Conservation (phyloP, 2,329 filamentous ascomycete genomes). For the Aspergillus caelatus region DNA sequence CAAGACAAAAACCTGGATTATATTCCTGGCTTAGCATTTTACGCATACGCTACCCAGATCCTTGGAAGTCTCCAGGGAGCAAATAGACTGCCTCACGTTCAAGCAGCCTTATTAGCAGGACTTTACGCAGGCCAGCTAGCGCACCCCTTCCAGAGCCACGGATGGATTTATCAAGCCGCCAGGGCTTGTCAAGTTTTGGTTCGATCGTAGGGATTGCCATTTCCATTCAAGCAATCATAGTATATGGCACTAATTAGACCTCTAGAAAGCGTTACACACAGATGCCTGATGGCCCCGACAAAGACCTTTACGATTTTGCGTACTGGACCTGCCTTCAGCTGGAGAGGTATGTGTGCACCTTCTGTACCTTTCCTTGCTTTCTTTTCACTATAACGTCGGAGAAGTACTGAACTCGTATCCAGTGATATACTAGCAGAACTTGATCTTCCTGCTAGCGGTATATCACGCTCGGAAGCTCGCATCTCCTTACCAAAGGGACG, state of each 20-base stretch:
- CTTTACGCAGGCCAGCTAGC: constrained; percentile 88
- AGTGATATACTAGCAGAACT: constrained; percentile 93
- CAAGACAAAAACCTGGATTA: constrained; percentile 70
- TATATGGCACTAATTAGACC: constrained; percentile 9
- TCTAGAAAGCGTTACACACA: constrained; percentile 37
- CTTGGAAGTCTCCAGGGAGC: constrained; percentile 78
- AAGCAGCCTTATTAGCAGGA: constrained; percentile 80
- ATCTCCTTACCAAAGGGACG: constrained; percentile 44
- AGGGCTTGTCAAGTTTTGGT: constrained; percentile 71
- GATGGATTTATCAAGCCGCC: constrained; percentile 65
- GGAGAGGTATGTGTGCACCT: constrained; percentile 67
- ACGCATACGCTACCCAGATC: constrained; percentile 82
- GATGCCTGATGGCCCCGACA: constrained; percentile 31
- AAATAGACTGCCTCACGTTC: constrained; percentile 79
- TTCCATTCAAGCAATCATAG: not conserved
- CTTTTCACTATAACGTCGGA: no score
- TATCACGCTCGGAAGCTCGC: constrained; percentile 57
- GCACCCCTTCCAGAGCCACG: constrained; percentile 82
- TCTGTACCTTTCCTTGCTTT: not conserved
- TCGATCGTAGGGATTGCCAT: constrained; percentile 57
- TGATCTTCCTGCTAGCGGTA: constrained; percentile 63
- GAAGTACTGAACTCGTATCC: not conserved
- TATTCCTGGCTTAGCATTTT: constrained; percentile 88
- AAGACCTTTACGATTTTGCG: constrained; percentile 72
- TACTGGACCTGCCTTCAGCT: constrained; percentile 95